Conservation (phyloP, 208 protist species). For the Naegleria fowleri region DNA sequence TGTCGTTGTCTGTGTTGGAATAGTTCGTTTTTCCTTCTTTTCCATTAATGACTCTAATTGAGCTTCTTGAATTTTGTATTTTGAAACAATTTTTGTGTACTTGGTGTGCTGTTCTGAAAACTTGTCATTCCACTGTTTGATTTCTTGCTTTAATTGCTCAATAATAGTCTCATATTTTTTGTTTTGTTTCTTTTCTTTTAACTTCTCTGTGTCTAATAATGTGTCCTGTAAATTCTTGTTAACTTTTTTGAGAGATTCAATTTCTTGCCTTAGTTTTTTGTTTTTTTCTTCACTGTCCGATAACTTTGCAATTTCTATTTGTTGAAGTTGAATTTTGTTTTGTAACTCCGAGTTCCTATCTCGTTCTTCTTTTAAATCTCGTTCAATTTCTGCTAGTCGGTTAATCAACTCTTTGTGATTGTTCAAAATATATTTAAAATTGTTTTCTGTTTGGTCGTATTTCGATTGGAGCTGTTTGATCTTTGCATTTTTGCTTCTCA, state of each 20-base stretch:
- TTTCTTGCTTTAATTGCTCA: neutral
- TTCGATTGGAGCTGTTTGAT: neutral
- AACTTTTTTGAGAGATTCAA: neutral
- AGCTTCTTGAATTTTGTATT: neutral
- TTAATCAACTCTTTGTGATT: neutral
- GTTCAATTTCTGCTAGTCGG: neutral
- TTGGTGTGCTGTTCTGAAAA: neutral
- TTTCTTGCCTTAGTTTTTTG: neutral
- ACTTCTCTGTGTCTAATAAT: neutral
- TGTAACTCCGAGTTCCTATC: neutral
- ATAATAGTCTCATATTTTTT: neutral
- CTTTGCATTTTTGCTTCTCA: neutral
- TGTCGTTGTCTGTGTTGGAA: neutral
- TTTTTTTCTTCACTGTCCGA: neutral
- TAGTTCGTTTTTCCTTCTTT: neutral
- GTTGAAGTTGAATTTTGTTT: neutral
- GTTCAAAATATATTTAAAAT: neutral
- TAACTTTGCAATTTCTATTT: neutral
- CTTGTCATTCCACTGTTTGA: constrained; percentile 4
- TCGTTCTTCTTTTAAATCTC: neutral
- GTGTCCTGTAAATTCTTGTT: neutral
- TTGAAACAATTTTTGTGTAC: neutral
- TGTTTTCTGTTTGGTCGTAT: neutral
- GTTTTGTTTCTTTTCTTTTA: neutral
- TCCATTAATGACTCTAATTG: neutral